Conservation (phyloP, 306 rosid genomes). For the Quercus parvula region DNA sequence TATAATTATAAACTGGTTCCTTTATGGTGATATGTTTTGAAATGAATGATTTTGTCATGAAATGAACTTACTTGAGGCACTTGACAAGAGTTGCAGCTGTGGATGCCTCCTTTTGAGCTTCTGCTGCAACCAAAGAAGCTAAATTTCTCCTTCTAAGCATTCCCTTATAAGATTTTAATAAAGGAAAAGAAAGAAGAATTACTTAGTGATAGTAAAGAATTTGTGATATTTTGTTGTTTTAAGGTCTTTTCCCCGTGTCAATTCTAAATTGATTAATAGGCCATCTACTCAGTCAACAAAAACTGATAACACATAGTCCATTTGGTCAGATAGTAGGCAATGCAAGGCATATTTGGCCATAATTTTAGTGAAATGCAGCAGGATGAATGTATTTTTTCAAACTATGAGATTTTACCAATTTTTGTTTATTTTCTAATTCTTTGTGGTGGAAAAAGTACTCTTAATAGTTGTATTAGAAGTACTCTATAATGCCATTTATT, state of each 20-base stretch:
- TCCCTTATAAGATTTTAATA: constrained; percentile 50
- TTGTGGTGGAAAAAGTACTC: no score
- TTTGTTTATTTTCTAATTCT: no score
- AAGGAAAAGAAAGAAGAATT: constrained; percentile 10
- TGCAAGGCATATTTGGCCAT: neutral
- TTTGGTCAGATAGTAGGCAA: neutral
- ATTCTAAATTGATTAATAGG: neutral
- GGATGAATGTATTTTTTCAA: neutral
- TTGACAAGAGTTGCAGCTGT: constrained; percentile 64
- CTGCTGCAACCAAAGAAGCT: constrained; percentile 73
- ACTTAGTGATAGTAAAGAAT: neutral
- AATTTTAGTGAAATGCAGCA: neutral
- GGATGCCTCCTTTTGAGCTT: constrained; percentile 86
- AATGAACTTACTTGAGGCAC: constrained; percentile 61
- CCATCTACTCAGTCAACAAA: neutral
- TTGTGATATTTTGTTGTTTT: neutral
- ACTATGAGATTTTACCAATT: no score
- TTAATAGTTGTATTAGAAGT: no score
- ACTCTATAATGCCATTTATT: no score
- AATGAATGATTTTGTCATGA: constrained; percentile 6
- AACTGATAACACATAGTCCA: neutral
- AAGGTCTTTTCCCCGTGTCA: neutral
- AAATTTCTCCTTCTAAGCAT: constrained; percentile 75
- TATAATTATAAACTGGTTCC: neutral
- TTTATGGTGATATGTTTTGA: neutral